phyloP scores from a whole-genome alignment of 495 filamentous ascomycete species.

The Daldinia bambusicola region DNA sequence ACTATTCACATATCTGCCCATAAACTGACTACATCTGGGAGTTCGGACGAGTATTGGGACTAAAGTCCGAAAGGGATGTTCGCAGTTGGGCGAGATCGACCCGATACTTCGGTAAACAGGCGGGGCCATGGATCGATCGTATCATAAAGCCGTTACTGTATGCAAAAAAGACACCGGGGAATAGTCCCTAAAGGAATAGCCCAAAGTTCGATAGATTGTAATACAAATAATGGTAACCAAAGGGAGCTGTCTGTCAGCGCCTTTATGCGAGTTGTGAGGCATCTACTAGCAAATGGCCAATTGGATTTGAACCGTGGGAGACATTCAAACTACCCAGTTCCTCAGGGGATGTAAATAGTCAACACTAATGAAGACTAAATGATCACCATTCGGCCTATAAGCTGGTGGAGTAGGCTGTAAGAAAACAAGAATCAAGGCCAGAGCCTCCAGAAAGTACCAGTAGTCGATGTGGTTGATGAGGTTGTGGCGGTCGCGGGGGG shows the following conservation, averaged over 20 bases:
- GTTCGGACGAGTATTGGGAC: constrained; percentile 27
- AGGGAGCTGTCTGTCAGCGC: constrained; percentile 21
- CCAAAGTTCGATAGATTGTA: constrained; percentile 14
- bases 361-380: constrained; percentile 5
- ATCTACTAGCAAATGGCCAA: constrained; percentile 21
- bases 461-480: neutral
- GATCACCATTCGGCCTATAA: constrained; percentile 9
- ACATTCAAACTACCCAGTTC: neutral
- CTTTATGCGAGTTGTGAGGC: constrained; percentile 32
- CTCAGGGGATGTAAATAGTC: constrained; percentile 14
- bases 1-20: neutral
- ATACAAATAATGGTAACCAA: constrained; percentile 28
- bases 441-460: neutral
- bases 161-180: constrained; percentile 30
- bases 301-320: constrained; percentile 24
- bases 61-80: constrained; percentile 40
- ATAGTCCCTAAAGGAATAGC: constrained; percentile 22
- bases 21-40: neutral
- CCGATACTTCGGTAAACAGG: constrained; percentile 35
- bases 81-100: constrained; percentile 37
- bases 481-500: constrained; percentile 28
- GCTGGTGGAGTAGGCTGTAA: neutral
- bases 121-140: constrained; percentile 19
- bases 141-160: constrained; percentile 25
- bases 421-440: neutral